Evolutionary conservation across 2,329 filamentous ascomycete genomes (phyloP), one percentile per base, ranked within the genome.

Genomic region (Pseudogymnoascus sp.): DNA sequence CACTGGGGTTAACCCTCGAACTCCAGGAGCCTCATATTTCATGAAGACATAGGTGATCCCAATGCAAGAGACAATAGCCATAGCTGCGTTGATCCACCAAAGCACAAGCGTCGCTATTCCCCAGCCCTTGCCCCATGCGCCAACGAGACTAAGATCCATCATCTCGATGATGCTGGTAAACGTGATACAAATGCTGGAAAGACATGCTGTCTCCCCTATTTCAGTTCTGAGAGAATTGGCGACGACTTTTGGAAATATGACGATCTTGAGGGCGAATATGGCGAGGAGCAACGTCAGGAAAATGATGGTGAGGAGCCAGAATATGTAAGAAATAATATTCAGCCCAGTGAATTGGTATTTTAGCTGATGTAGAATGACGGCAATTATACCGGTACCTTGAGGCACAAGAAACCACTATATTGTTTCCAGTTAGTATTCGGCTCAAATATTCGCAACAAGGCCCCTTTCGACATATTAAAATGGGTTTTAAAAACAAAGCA

Each of bases 311-410:
- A 74, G 70, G 18, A 74, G 68, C 72, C 74, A 77, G 28, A 75
- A 67, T 37, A 76, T 70, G 39, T 71, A 69, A 14, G 73, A 70
- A 37, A 77, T 68, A 20, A 70, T 70, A 14, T 62, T 61, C 2
- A 77, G 66, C 3, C 73, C 74, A 1, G 62, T 60, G 64, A 77
- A 78, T 63, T 75, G 74, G 62, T 77, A 77, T 62, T 73, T 67
- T 1, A 75, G 65, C 50, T 72, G 70, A 61, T 73, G 68, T 1
- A 77, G 68, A 47, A 75, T 66, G 6, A 74, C 64, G 12, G 71
- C 68, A 6, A 74, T 64, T 61, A 74, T 73, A 22, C 72, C 70
- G 2, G 70, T 75, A 16, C 74, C 73, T 65, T 76, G 74, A 0
- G 74, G 70, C 25, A 75, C 62, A 6, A 75, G 68, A 62, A 76